phyloP scores from a whole-genome alignment of 768 basidiomycete genomes.

The Podaxis sp. region DNA sequence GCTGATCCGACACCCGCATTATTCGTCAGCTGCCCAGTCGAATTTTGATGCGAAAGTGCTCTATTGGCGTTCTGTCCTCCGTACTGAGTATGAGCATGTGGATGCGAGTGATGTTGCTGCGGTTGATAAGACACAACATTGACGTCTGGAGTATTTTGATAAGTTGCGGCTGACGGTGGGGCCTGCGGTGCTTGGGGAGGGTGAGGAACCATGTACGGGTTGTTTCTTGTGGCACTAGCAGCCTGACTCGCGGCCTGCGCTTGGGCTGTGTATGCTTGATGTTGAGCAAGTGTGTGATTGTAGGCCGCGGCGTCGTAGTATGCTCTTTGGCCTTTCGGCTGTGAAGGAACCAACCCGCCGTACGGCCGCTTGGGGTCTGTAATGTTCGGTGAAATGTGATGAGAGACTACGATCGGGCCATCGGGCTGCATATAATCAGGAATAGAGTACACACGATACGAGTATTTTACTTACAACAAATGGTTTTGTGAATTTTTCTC shows the following conservation, averaged over 20 bases:
- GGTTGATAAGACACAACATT: slow-evolving; percentile 25
- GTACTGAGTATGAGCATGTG: slow-evolving; percentile 8
- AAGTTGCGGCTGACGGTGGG: slow-evolving; percentile 21
- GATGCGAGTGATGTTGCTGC: slow-evolving; percentile 20
- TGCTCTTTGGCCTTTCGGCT: slow-evolving; percentile 80
- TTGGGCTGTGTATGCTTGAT: slow-evolving; percentile 90
- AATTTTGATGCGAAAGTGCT: slow-evolving; percentile 20
- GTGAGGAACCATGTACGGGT: slow-evolving; percentile 75
- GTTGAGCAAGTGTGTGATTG: slow-evolving; percentile 92
- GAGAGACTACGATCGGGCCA: slow-evolving; percentile 33
- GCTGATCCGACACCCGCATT: slow-evolving; percentile 23
- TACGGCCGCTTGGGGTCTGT: slow-evolving; percentile 85
- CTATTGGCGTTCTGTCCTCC: slow-evolving; percentile 4
- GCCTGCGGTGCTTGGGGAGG: slow-evolving; percentile 34
- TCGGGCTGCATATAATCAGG: slow-evolving; percentile 45
- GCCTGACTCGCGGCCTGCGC: slow-evolving; percentile 75
- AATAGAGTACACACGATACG: not conserved
- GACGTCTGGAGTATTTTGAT: slow-evolving; percentile 26
- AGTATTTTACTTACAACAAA: slow-evolving; percentile 59
- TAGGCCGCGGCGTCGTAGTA: slow-evolving; percentile 93
- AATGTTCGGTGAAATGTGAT: slow-evolving; percentile 31
- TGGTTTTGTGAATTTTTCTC: slow-evolving; percentile 90
- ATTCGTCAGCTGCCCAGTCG: slow-evolving; percentile 43
- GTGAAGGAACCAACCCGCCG: slow-evolving; percentile 89
- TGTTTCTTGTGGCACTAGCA: slow-evolving; percentile 63